These are phyloP conservation scores for Isabelozyma pseudorhagii DNA, from an alignment of 805 yeast genomes.

Conservation along the genomic window DNA sequence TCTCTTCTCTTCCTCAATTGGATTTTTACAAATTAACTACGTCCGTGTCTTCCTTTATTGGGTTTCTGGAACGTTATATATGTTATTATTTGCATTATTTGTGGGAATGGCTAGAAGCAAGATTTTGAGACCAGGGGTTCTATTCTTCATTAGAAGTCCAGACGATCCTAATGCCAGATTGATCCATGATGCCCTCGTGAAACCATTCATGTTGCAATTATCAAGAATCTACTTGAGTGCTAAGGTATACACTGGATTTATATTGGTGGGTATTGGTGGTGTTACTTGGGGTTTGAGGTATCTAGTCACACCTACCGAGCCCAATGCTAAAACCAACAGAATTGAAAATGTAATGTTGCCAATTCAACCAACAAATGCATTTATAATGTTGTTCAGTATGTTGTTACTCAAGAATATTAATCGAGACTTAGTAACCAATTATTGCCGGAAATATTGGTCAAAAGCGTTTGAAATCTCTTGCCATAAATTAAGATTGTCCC, in stretches of 20 bases:
- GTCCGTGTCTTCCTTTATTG: slow-evolving; percentile 41
- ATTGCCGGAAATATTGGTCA: slow-evolving; percentile 57
- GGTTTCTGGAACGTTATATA: slow-evolving; percentile 77
- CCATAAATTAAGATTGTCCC: slow-evolving; percentile 64
- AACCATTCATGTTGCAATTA: slow-evolving; percentile 69
- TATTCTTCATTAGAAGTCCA: slow-evolving; percentile 89
- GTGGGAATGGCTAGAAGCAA: slow-evolving; percentile 76
- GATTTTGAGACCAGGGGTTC: slow-evolving; percentile 81
- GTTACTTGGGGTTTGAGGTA: slow-evolving; percentile 49
- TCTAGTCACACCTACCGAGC: slow-evolving; percentile 13
- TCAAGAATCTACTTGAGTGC: slow-evolving; percentile 72
- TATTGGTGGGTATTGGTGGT: slow-evolving; percentile 70
- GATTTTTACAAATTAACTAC: slow-evolving; percentile 15
- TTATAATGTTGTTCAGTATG: slow-evolving; percentile 3
- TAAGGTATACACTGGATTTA: slow-evolving; percentile 68
- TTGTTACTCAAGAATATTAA: not conserved
- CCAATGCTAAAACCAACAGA: slow-evolving; percentile 3
- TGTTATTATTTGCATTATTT: slow-evolving; percentile 82
- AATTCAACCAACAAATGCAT: slow-evolving; percentile 9
- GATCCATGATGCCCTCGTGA: slow-evolving; percentile 80
- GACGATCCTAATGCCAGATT: slow-evolving; percentile 89
- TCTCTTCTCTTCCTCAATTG: slow-evolving; percentile 19
- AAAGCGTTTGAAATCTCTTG: slow-evolving; percentile 54
- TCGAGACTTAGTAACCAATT: slow-evolving; percentile 17
- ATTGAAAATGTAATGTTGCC: slow-evolving; percentile 24